Evolutionary conservation across 768 basidiomycete species (phyloP), one percentile per base, ranked within the genome.

Genomic region (Austroboletus eburneus): DNA sequence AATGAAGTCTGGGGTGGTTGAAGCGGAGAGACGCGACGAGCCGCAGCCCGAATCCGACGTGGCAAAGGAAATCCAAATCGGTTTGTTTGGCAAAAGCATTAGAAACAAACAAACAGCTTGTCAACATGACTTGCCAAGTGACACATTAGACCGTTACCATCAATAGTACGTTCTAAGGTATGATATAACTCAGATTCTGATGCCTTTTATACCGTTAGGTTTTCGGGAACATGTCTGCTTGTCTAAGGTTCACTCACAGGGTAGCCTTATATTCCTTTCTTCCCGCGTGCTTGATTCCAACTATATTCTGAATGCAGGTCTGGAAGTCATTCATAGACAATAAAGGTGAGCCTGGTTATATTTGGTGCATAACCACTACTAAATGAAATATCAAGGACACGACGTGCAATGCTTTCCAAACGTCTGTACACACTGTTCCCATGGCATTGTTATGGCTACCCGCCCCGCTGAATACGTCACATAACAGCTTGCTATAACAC

Each of bases 271-370:
- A 27, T 18, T 18, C 22, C 7, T 12, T 13, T n/a, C 24, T 17
- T 18, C n/a, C 18, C 37, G 20, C 10, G 33, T 5, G 41, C 40
- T 39, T 23, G 20, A 40, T 24, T 37, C 23, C 22, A 53, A 51
- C 27, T 46, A 12, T 36, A 47, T 25, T 42, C 9, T 37, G 33
- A 10, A 30, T 22, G 18, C 33, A 59, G 87, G 88, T 91, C 43
- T 91, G 88, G 89, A 77, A 80, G 58, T 87, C 85, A 5, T 91
- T 91, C 59, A 52, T 90, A 3, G 79, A 83, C 37, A 86, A 81
- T 54, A 76, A 81, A 74, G 88, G 87, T 83, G 25, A 12, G 68
- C 48, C 24, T 20, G 13, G 4, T n/a, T 2, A 1, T 22, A n/a
- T 16, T 13, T 12, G 5, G 0, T 8, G 3, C 0, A 23, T 24